Percentiles rank a stretch among this genome's conserved stretches.
phyloP scores from a whole-genome alignment of 257 asterid genomes.

The Verbascum thapsus region DNA sequence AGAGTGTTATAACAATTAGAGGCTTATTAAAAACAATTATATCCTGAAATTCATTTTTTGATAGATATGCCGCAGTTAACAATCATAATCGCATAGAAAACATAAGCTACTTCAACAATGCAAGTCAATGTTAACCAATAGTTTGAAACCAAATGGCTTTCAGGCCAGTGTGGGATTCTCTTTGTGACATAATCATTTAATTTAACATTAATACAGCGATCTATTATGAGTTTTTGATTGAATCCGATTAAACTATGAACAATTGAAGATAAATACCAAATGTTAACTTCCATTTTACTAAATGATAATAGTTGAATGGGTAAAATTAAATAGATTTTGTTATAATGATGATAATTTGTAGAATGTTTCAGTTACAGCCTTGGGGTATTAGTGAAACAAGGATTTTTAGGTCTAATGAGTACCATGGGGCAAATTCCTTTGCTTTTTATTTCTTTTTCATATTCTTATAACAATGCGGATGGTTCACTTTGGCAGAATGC shows the following conservation, averaged over 20 bases:
- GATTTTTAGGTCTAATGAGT: not conserved
- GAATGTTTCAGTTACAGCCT: not conserved
- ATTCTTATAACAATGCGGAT: constrained; percentile 23
- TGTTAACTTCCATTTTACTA: not conserved
- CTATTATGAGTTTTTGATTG: not conserved
- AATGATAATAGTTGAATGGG: too few relatives aligned
- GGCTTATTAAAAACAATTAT: constrained; percentile 1
- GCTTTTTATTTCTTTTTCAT: constrained; percentile 19
- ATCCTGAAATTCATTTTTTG: not conserved
- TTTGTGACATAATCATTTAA: not conserved
- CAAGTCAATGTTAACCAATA: not conserved
- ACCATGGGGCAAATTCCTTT: not conserved
- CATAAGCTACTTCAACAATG: constrained; percentile 1
- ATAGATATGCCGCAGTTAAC: not conserved
- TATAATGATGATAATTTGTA: not conserved
- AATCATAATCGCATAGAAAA: not conserved
- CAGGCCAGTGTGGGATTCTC: not conserved
- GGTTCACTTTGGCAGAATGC: constrained; percentile 61
- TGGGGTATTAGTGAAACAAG: not conserved
- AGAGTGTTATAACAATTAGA: not conserved
- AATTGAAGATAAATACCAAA: constrained; percentile 4
- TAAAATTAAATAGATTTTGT: not conserved
- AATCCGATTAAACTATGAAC: not conserved
- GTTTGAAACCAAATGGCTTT: not conserved
- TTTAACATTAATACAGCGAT: not conserved